Evolutionary conservation across 1,139 yeast species (phyloP).

Genomic region (Debaryomyces robertsiae): DNA sequence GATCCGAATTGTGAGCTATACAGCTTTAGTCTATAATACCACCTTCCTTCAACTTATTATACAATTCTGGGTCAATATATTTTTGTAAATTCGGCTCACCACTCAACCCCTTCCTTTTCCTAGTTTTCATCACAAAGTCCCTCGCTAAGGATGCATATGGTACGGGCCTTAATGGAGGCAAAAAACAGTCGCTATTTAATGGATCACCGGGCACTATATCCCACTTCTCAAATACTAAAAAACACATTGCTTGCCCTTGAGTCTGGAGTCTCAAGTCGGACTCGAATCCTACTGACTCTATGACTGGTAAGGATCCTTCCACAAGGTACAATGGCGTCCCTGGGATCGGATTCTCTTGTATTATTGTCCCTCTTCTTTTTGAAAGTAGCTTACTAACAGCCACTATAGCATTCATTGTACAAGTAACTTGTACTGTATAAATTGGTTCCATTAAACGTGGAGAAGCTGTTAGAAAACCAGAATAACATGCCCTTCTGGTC

Average conservation of each 20-base stretch:
- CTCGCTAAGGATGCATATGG: conserved; percentile 71
- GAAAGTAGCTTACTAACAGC: conserved; percentile 54
- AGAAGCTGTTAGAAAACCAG: conserved; percentile 75
- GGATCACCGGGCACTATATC: conserved; percentile 90
- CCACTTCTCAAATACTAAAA: conserved; percentile 71
- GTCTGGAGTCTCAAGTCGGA: conserved; percentile 79
- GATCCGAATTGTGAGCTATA: not conserved
- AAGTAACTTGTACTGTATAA: conserved; percentile 62
- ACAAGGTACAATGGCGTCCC: conserved; percentile 73
- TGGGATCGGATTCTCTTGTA: conserved; percentile 57
- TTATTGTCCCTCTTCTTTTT: conserved; percentile 63
- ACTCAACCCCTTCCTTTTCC: conserved; percentile 81
- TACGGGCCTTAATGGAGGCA: conserved; percentile 78
- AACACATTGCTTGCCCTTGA: conserved; percentile 76
- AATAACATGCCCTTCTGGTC: conserved; percentile 80
- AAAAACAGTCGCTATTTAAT: conserved; percentile 59
- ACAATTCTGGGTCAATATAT: conserved; percentile 66
- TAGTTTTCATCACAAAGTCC: conserved; percentile 86
- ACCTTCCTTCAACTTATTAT: conserved; percentile 52
- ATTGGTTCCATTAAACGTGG: conserved; percentile 86
- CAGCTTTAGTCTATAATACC: conserved; percentile 27
- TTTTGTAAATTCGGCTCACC: conserved; percentile 76
- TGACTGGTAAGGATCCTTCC: conserved; percentile 75
- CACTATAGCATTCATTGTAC: conserved; percentile 48
- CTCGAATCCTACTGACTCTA: conserved; percentile 88